Conservation (phyloP, 352 stramenopile genomes). For the Pythium biforme region DNA sequence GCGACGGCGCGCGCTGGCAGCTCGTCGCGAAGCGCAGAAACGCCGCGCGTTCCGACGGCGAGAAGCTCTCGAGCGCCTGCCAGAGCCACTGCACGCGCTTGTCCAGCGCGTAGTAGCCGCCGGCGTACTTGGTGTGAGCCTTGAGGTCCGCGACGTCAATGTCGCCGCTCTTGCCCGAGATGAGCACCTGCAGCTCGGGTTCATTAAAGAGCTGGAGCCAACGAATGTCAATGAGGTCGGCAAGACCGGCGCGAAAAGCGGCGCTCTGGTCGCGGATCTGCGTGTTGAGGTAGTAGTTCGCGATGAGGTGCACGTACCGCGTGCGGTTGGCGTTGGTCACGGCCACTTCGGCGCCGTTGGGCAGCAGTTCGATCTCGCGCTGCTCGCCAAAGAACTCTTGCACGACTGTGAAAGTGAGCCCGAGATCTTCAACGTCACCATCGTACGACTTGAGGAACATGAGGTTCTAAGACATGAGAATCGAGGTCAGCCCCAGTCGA, state of each 20-base stretch:
- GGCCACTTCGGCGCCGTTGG: conserved; percentile 71
- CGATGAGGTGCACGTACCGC: conserved; percentile 94
- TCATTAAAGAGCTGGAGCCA: conserved; percentile 96
- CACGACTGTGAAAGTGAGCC: conserved; percentile 90
- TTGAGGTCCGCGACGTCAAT: conserved; percentile 85
- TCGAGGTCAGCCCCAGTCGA: not conserved
- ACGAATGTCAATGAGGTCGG: conserved; percentile 90
- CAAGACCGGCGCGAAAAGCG: conserved; percentile 92
- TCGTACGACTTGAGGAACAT: conserved; percentile 96
- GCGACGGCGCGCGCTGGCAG: conserved; percentile 92
- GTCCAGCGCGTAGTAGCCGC: conserved; percentile 92
- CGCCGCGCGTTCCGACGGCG: conserved; percentile 77
- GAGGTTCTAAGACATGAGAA: conserved; percentile 67
- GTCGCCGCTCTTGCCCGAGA: conserved; percentile 71
- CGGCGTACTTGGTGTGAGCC: conserved; percentile 86
- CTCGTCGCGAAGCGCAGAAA: conserved; percentile 95
- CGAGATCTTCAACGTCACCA: conserved; percentile 89
- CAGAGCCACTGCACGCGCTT: conserved; percentile 71
- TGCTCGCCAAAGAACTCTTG: conserved; percentile 87
- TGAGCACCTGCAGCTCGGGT: conserved; percentile 95
- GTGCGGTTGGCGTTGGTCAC: conserved; percentile 95
- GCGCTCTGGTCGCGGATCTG: conserved; percentile 89
- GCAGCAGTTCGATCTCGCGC: conserved; percentile 87
- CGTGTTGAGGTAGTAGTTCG: conserved; percentile 96
- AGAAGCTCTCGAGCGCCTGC: conserved; percentile 72